Evolutionary conservation across 192 early-diverging fungal genomes (phyloP).

Genomic region (Coemansia sp.): DNA sequence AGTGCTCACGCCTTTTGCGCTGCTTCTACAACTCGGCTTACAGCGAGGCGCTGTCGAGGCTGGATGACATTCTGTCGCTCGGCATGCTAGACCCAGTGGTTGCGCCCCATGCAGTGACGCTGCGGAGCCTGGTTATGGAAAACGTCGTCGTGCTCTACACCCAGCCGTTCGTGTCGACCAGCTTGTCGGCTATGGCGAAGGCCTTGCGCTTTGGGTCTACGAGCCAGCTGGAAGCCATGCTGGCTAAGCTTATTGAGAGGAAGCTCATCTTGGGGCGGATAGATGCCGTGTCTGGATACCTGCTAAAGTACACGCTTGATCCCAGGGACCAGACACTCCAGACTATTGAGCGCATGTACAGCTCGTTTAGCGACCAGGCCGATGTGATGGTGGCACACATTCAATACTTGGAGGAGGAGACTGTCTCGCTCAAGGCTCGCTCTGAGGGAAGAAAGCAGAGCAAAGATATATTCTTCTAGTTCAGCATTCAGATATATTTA

Average conservation of each 20-base stretch:
- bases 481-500: too few species aligned
- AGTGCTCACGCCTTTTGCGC: conserved; percentile 38
- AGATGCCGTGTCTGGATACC: conserved; percentile 32
- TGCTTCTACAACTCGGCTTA: conserved; percentile 34
- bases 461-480: too few species aligned
- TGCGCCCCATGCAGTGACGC: conserved; percentile 16
- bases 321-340: conserved; percentile 35
- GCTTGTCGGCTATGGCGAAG: conserved; percentile 34
- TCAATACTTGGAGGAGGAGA: conserved; percentile 46
- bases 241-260: conserved; percentile 36
- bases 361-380: conserved; percentile 20
- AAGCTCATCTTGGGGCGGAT: conserved; percentile 38
- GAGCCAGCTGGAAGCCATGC: conserved; percentile 21
- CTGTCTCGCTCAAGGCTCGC: neutral
- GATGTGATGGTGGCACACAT: conserved; percentile 44
- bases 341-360: conserved; percentile 32
- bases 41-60: conserved; percentile 20
- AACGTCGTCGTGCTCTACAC: conserved; percentile 46
- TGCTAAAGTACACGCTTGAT: conserved; percentile 33
- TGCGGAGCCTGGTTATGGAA: conserved; percentile 21
- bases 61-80: conserved; percentile 32
- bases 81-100: conserved; percentile 36
- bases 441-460: neutral
- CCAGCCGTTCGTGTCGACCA: conserved; percentile 40
- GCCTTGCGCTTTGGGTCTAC: conserved; percentile 30